Base-by-base conservation (phyloP, 805 yeast species). In the Maudiozyma saulgeensis region DNA sequence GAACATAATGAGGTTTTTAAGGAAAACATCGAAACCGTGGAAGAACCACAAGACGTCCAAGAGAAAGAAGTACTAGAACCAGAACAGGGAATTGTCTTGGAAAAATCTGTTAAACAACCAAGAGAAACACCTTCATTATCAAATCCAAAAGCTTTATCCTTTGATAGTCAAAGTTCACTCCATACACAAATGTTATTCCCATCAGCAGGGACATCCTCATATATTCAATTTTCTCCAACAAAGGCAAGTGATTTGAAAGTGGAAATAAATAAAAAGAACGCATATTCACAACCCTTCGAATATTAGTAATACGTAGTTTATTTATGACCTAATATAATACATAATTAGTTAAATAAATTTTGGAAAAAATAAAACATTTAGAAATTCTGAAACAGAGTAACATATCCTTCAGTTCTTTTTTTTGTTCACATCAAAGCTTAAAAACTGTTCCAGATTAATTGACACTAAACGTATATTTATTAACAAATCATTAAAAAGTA, bases 281-380 rank as follows among this genome's bases (percentile, higher is more conserved):
- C 62, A 8, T 61, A 60, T 45, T 61, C 68, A 4, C 66, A 64
- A 52, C 68, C 68, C 4, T 64, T 64, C 46, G 52, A 35, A 21
- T 59, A 53, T 41, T 54, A 46, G 15, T 15, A 6, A 6, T n/a
- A 35, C 38, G 3, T 35, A 35, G 15, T n/a, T n/a, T 21, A 21
- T 21, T 21, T 21, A 21, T 21, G 23, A 21, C 23, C 23, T 21
- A 21, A 21, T 21, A 35, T 15, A 6, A 6, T n/a, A 35, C 38
- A n/a, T 35, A 35, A 35, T n/a, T n/a, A 35, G 18, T n/a, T 34
- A 34, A 34, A 34, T 35, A 35, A 35, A 35, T 15, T 13, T 34
- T 35, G 15, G 2, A 15, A n/a, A 35, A 35, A 35, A 35, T 21
- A 35, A n/a, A 35, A 11, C 15, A 35, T 7, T 35, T 16, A 35